phyloP scores from a whole-genome alignment of 345 rosid genomes.

The Gossypium longicalyx region DNA sequence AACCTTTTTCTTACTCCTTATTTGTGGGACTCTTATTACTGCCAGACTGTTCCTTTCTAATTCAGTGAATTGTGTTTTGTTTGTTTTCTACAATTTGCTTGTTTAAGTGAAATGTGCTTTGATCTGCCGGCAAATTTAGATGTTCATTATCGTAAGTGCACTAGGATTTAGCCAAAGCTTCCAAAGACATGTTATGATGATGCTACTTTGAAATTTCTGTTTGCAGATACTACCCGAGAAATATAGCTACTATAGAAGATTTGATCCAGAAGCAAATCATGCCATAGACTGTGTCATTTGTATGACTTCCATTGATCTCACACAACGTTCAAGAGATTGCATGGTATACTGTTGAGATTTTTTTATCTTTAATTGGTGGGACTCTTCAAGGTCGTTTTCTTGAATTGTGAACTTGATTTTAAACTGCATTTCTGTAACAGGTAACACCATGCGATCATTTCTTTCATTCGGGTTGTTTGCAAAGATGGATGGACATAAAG shows the following conservation, averaged over 20 bases:
- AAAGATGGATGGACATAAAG: constrained; percentile 99
- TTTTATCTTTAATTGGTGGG: constrained; percentile 6
- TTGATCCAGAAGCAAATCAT: constrained; percentile 46
- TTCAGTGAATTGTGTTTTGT: background rate
- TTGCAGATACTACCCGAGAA: constrained; percentile 90
- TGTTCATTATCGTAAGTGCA: background rate
- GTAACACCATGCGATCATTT: constrained; percentile 96
- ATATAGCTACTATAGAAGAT: constrained; percentile 79
- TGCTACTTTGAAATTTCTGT: background rate
- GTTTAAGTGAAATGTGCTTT: constrained; percentile 3
- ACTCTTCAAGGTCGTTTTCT: background rate
- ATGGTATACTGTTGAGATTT: constrained; percentile 46
- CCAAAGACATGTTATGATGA: background rate
- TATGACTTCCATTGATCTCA: constrained; percentile 81
- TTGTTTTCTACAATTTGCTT: background rate
- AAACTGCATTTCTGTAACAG: constrained; percentile 35
- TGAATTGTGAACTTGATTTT: background rate
- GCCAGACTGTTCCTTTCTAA: background rate
- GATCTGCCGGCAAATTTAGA: background rate
- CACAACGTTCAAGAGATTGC: constrained; percentile 59
- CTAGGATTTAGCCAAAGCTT: background rate
- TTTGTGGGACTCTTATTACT: background rate
- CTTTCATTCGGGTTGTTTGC: constrained; percentile 91
- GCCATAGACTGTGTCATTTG: constrained; percentile 86
- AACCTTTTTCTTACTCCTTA: background rate